These are phyloP conservation scores for Debaryomyces sp. DNA, from an alignment of 1,139 yeast genomes.

Conservation along the genomic window DNA sequence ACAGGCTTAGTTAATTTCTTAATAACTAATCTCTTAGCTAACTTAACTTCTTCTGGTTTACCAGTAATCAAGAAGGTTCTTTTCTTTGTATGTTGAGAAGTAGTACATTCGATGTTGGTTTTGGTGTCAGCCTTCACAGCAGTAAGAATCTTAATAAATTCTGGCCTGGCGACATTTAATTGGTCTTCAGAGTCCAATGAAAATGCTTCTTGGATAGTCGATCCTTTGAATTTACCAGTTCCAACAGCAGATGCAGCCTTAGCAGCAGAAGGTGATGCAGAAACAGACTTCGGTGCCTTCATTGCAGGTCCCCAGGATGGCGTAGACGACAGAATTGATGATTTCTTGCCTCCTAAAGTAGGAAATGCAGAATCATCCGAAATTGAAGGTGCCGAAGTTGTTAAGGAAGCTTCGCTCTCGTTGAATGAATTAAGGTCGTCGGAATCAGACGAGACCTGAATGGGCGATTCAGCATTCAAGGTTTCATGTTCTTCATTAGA, in stretches of 20 bases:
- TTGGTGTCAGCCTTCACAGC: slow-evolving; percentile 61
- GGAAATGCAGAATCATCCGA: slow-evolving; percentile 70
- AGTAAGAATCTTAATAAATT: slow-evolving; percentile 64
- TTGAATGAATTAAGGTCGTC: slow-evolving; percentile 11
- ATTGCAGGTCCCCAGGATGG: slow-evolving; percentile 37
- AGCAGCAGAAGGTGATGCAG: slow-evolving; percentile 27
- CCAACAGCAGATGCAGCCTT: slow-evolving; percentile 29
- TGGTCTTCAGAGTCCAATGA: slow-evolving; percentile 70
- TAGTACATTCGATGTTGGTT: slow-evolving; percentile 82
- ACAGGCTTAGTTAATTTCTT: slow-evolving; percentile 80
- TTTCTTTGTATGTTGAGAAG: slow-evolving; percentile 73
- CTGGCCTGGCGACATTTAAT: slow-evolving; percentile 62
- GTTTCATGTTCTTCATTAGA: slow-evolving; percentile 22
- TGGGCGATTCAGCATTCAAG: slow-evolving; percentile 3
- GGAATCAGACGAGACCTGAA: slow-evolving; percentile 11
- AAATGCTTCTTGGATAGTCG: slow-evolving; percentile 72
- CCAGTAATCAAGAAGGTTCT: slow-evolving; percentile 90
- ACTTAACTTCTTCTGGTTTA: slow-evolving; percentile 63
- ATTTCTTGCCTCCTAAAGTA: slow-evolving; percentile 57
- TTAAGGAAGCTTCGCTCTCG: slow-evolving; percentile 14
- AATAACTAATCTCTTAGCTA: slow-evolving; percentile 76
- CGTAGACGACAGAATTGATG: slow-evolving; percentile 19
- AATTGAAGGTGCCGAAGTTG: slow-evolving; percentile 35
- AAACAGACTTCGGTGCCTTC: slow-evolving; percentile 33
- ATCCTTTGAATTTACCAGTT: slow-evolving; percentile 25